Evolutionary conservation across 2,329 filamentous ascomycete species (phyloP).

Genomic region (Metarhizium humberi): DNA sequence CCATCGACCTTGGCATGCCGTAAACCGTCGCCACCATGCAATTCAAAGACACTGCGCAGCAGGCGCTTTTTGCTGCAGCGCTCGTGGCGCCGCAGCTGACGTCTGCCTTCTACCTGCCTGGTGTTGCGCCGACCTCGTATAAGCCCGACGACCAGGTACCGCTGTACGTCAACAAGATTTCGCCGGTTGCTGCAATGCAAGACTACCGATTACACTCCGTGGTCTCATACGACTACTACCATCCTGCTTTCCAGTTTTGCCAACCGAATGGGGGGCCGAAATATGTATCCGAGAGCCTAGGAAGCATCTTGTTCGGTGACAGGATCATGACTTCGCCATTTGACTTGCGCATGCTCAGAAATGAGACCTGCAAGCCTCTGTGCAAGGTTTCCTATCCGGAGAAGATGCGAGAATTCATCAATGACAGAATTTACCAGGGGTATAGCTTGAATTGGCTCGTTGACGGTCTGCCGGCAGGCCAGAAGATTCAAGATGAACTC

Average conservation of each 20-base stretch:
- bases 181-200: conserved; percentile 66
- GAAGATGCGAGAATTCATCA: conserved; percentile 67
- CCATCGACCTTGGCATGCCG: conserved; percentile 3
- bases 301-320: conserved; percentile 95
- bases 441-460: conserved; percentile 96
- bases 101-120: conserved; percentile 88
- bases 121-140: conserved; percentile 91
- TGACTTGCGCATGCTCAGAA: conserved; percentile 73
- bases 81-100: conserved; percentile 43
- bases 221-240: conserved; percentile 94
- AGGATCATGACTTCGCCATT: conserved; percentile 96
- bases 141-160: conserved; percentile 70
- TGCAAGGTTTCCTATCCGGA: conserved; percentile 60
- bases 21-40: conserved; percentile 29
- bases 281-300: conserved; percentile 70
- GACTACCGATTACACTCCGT: conserved; percentile 85
- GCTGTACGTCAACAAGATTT: conserved; percentile 86
- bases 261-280: conserved; percentile 65
- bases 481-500: conserved; percentile 67
- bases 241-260: conserved; percentile 82
- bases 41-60: conserved; percentile 33
- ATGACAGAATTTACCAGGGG: conserved; percentile 69
- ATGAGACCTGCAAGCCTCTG: conserved; percentile 78
- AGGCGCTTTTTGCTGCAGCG: conserved; percentile 41
- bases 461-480: conserved; percentile 85